These are phyloP conservation scores for Clavispora asparagi DNA, from an alignment of 805 yeast genomes.

Conservation along the genomic window DNA sequence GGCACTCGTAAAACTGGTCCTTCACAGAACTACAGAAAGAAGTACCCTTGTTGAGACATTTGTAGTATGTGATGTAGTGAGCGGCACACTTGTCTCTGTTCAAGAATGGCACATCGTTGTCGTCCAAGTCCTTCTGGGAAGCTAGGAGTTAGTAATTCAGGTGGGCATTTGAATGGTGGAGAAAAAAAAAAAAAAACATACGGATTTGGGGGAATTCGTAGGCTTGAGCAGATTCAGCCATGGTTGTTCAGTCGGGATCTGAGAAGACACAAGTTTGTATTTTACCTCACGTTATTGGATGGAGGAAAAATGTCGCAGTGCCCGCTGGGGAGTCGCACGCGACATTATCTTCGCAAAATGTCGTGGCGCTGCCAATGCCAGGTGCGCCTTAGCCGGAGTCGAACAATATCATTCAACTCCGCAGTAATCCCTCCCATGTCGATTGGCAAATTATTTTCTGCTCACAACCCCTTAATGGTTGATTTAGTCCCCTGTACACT, in stretches of 20 bases:
- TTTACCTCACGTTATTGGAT: constrained; percentile 5
- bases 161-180: neutral
- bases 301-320: constrained; percentile 2
- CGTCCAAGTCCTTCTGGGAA: constrained; percentile 33
- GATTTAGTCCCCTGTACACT: no score
- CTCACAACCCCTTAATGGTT: no score
- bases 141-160: constrained; percentile 9
- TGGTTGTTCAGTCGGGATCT: constrained; percentile 1
- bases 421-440: no score
- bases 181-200: constrained; percentile 18
- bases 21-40: constrained; percentile 35
- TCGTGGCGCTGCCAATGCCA: neutral
- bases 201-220: constrained; percentile 39
- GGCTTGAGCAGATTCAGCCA: constrained; percentile 12
- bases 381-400: no score
- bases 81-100: constrained; percentile 43
- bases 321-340: neutral
- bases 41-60: constrained; percentile 40
- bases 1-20: constrained; percentile 42
- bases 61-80: constrained; percentile 36
- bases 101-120: constrained; percentile 36
- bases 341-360: neutral
- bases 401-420: no score
- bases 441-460: no score
- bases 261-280: neutral